Base-by-base conservation (phyloP, 2,329 filamentous ascomycete genomes). In the Botrytis aclada region DNA sequence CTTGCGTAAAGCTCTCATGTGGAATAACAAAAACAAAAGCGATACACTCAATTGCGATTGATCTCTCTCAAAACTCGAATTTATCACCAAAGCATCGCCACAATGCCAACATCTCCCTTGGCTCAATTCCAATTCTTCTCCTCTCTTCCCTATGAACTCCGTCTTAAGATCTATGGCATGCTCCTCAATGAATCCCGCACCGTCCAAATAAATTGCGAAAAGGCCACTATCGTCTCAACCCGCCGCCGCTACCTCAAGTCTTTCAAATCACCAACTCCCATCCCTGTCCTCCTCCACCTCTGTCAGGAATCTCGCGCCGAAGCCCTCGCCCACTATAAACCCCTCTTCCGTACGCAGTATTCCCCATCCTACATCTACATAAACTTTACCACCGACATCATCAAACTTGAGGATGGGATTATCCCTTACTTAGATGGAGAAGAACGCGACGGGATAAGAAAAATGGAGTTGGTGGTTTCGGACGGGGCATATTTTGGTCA, bases 301-400 rank as follows among this genome's bases (percentile, higher is more conserved):
- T 78, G 73, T 62, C 76, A 63, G 3, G 81, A 82, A 75, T 78
- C 81, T 8, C 79, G 81, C 3, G 71, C 67, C 70, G 75, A 77
- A 70, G 75, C 74, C n/a, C 71, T 79, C 22, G 60, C 67, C 2
- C 43, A 72, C 69, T 80, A 79, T 65, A 65, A n/a, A 37, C 69
- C 69, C 39, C 62, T 6, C 56, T 74, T 74, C 58, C 61, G n/a
- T n/a, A 77, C 76, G 10, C 39, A 54, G 5, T 16, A 56, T 18
- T 74, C 74, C 16, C 56, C 72, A 6, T 72, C 60, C 2, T 74
- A 69, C 62, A 78, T 73, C 18, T 80, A 79, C 73, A 32, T 78
- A 1, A 73, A 71, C 37, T 75, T 77, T 61, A 47, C 45, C 6
- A 69, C 61, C 22, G 79, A 80, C 37, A 76, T 75, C 1, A 67